phyloP scores from a whole-genome alignment of 1,284 basidiomycete genomes.

The Cystobasidium slooffiae region DNA sequence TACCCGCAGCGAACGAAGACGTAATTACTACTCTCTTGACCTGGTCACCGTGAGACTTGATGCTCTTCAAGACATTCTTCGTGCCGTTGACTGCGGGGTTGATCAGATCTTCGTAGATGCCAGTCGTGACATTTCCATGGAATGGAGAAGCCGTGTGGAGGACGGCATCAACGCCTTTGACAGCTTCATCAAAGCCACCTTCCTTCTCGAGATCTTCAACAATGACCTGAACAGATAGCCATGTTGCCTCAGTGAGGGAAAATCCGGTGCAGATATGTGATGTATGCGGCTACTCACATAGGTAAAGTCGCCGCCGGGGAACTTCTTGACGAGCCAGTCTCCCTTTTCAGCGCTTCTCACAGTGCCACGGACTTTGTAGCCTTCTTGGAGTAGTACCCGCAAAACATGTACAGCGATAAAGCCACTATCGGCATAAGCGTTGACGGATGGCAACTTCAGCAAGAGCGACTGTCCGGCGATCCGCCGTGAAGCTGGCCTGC shows the following conservation, averaged over 20 bases:
- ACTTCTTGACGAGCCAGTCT: constrained; percentile 57
- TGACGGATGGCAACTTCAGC: background rate
- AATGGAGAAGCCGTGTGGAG: constrained; percentile 56
- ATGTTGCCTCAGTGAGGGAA: background rate
- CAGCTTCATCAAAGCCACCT: constrained; percentile 58
- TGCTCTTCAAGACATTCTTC: constrained; percentile 56
- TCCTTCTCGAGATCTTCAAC: constrained; percentile 57
- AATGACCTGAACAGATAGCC: constrained; percentile 43
- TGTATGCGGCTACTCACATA: constrained; percentile 45
- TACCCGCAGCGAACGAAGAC: constrained; percentile 57
- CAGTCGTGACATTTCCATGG: constrained; percentile 47
- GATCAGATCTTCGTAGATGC: constrained; percentile 51
- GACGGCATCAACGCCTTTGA: constrained; percentile 56
- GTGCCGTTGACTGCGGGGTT: constrained; percentile 61
- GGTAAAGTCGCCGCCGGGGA: constrained; percentile 50
- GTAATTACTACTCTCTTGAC: constrained; percentile 60
- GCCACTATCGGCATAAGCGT: constrained; percentile 14
- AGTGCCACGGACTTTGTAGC: constrained; percentile 58
- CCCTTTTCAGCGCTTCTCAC: constrained; percentile 59
- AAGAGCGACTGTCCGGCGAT: background rate
- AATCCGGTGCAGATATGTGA: background rate
- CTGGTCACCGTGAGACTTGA: constrained; percentile 50
- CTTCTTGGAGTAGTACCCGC: constrained; percentile 54
- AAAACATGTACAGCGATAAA: constrained; percentile 54
- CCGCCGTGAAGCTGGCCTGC: background rate